Evolutionary conservation across 2,329 filamentous ascomycete genomes (phyloP).

Genomic region (Fusarium burgessii): DNA sequence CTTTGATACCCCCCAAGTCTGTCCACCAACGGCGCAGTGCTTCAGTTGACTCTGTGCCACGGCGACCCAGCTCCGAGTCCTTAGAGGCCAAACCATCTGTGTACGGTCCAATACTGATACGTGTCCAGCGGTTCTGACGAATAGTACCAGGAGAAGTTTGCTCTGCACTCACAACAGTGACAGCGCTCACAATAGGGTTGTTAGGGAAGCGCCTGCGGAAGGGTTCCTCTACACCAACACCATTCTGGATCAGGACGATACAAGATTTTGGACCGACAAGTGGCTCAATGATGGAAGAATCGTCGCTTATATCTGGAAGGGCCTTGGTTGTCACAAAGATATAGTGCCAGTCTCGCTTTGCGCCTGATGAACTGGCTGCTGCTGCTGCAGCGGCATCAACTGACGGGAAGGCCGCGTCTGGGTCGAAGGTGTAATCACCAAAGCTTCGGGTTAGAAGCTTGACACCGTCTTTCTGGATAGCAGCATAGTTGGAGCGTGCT

Average conservation of each 20-base stretch:
- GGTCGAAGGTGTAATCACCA: slow-evolving; percentile 73
- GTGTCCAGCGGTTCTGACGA: slow-evolving; percentile 79
- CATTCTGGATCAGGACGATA: slow-evolving; percentile 78
- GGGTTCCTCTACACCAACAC: slow-evolving; percentile 76
- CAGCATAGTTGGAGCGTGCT: slow-evolving; percentile 78
- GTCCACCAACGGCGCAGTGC: slow-evolving; percentile 67
- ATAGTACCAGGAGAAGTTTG: slow-evolving; percentile 73
- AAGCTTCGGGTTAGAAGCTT: slow-evolving; percentile 73
- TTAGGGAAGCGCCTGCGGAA: slow-evolving; percentile 72
- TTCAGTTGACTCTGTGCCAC: slow-evolving; percentile 58
- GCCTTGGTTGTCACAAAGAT: slow-evolving; percentile 79
- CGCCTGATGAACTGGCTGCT: slow-evolving; percentile 32
- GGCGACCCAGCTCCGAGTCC: slow-evolving; percentile 48
- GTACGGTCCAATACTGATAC: slow-evolving; percentile 77
- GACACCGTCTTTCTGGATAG: slow-evolving; percentile 72
- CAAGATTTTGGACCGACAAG: slow-evolving; percentile 66
- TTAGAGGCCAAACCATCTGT: slow-evolving; percentile 60
- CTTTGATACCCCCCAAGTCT: slow-evolving; percentile 69
- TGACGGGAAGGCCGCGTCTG: slow-evolving; percentile 72
- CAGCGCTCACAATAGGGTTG: slow-evolving; percentile 73
- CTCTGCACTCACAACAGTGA: slow-evolving; percentile 76
- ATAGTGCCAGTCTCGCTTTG: slow-evolving; percentile 62
- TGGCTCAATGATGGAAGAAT: slow-evolving; percentile 70
- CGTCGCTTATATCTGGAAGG: slow-evolving; percentile 72
- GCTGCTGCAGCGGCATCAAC: slow-evolving; percentile 64